Conservation (phyloP, 345 rosid species). For the Ceriops decandra region DNA sequence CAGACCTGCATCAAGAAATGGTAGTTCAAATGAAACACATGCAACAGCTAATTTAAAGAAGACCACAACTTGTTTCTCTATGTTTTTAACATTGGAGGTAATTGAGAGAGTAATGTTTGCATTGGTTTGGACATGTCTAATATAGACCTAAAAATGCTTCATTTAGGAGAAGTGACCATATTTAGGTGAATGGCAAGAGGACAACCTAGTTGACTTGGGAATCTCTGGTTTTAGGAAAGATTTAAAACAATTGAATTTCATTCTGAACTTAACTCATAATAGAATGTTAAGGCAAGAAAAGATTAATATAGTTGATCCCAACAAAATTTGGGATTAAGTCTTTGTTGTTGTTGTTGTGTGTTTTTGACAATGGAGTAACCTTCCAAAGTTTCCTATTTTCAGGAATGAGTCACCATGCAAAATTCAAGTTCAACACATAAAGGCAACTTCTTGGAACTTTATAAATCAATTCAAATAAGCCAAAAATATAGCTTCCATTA, state of each 20-base stretch:
- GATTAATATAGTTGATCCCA: too few relatives aligned
- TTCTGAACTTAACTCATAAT: too few relatives aligned
- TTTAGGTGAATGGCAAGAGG: too few relatives aligned
- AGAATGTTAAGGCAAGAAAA: too few relatives aligned
- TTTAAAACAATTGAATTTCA: too few relatives aligned
- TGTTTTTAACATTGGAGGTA: background rate
- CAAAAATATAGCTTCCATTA: background rate
- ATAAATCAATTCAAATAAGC: background rate
- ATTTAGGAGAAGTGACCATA: too few relatives aligned
- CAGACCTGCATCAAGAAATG: constrained; percentile 53
- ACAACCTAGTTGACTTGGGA: too few relatives aligned
- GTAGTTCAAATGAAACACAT: background rate
- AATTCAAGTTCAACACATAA: background rate
- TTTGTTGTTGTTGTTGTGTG: background rate
- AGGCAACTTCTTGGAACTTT: background rate
- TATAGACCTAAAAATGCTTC: too few relatives aligned
- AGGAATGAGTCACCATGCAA: background rate
- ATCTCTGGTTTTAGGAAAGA: too few relatives aligned
- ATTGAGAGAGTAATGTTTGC: too few relatives aligned
- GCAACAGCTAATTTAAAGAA: background rate
- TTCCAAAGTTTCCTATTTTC: background rate
- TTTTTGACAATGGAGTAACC: constrained; percentile 8
- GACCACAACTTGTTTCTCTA: background rate
- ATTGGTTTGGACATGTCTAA: too few relatives aligned
- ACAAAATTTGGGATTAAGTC: too few relatives aligned